Evolutionary conservation across 169 alveolate species (phyloP).

Genomic region (Plasmodium ovale): DNA sequence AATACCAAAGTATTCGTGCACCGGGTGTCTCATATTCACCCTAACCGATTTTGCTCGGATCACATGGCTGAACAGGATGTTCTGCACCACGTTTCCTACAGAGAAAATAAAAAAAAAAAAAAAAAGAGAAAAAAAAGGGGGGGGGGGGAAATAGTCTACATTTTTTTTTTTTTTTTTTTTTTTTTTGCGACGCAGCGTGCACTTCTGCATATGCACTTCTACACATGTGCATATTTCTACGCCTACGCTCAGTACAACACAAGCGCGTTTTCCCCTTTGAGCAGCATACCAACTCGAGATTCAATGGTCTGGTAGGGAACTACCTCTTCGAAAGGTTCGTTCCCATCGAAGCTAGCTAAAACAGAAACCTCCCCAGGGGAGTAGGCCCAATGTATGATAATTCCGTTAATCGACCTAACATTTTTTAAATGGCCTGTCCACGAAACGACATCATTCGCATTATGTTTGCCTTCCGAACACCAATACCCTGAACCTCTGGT

Average conservation of each 20-base stretch:
- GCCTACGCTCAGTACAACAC: background rate
- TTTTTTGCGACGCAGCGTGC: background rate
- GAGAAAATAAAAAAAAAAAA: background rate
- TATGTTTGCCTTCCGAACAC: conserved; percentile 85
- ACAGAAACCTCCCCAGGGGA: conserved; percentile 78
- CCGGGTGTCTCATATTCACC: conserved; percentile 87
- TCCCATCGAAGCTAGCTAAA: conserved; percentile 79
- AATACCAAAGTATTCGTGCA: conserved; percentile 89
- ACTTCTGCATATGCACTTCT: background rate
- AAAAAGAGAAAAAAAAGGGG: background rate
- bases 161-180: no score
- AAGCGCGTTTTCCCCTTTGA: background rate
- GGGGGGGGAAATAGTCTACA: background rate
- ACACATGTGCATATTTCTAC: background rate
- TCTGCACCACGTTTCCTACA: conserved; percentile 81
- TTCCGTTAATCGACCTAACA: conserved; percentile 78
- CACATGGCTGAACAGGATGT: conserved; percentile 81
- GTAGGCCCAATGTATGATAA: conserved; percentile 73
- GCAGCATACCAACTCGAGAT: conserved; percentile 64
- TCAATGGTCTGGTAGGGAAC: conserved; percentile 82
- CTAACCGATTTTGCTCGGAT: conserved; percentile 84
- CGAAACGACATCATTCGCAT: conserved; percentile 77
- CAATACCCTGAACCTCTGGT: conserved; percentile 86
- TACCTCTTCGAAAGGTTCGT: conserved; percentile 81
- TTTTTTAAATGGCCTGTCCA: conserved; percentile 82